Evolutionary conservation across 768 basidiomycete genomes (phyloP).

Genomic region (Ramaria sp.): DNA sequence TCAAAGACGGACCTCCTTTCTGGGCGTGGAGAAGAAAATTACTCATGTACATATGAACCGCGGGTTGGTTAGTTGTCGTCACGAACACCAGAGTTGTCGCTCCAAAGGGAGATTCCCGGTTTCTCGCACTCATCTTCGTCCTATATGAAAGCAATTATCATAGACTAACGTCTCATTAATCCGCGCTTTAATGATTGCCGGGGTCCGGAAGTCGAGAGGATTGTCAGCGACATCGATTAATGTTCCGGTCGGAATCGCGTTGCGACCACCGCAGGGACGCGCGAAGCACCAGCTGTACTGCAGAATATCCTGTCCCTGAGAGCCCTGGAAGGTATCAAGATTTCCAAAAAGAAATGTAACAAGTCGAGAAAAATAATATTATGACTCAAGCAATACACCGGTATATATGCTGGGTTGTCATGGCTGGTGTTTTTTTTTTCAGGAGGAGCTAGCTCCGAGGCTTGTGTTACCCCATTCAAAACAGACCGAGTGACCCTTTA

Average conservation of each 20-base stretch:
- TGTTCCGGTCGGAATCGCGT: conserved; percentile 30
- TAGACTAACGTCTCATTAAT: conserved; percentile 31
- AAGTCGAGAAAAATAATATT: background rate
- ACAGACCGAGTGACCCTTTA: conserved; percentile 38
- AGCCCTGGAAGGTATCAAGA: conserved; percentile 38
- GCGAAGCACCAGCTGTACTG: conserved; percentile 24
- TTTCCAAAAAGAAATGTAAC: conserved; percentile 24
- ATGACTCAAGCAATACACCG: conserved; percentile 22
- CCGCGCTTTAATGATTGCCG: conserved; percentile 26
- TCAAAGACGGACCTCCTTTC: conserved; percentile 35
- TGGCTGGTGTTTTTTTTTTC: conserved; percentile 44
- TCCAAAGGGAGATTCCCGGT: conserved; percentile 32
- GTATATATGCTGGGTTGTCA: conserved; percentile 46
- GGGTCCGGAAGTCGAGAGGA: conserved; percentile 32
- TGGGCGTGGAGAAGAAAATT: conserved; percentile 33
- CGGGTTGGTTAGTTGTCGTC: conserved; percentile 39
- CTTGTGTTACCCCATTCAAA: conserved; percentile 29
- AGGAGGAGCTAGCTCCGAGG: conserved; percentile 36
- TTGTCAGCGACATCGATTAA: conserved; percentile 26
- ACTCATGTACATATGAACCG: conserved; percentile 38
- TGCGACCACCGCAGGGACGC: conserved; percentile 27
- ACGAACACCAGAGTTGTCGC: conserved; percentile 39
- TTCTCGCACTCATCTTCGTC: conserved; percentile 22
- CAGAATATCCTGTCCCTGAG: conserved; percentile 25
- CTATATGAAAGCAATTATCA: conserved; percentile 40